These are phyloP conservation scores for Xylaria sp. DNA, from an alignment of 2,329 filamentous ascomycete genomes.

Conservation along the genomic window DNA sequence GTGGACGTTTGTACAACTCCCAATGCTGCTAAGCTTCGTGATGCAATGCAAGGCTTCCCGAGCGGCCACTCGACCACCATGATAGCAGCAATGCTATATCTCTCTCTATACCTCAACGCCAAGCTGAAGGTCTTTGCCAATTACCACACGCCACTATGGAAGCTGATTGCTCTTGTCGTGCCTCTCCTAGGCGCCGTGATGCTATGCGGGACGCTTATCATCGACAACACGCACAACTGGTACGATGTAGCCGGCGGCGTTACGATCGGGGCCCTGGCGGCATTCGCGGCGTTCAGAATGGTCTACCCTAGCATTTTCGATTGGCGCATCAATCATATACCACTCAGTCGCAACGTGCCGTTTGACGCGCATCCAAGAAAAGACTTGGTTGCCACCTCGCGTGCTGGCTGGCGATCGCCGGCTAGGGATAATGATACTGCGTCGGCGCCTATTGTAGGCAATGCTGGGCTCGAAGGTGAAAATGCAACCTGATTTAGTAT, in stretches of 20 bases:
- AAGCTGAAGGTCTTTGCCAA: conserved; percentile 77
- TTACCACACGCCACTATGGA: conserved; percentile 75
- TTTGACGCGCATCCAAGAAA: conserved; percentile 26
- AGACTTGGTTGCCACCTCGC: conserved; percentile 31
- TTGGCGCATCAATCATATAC: conserved; percentile 75
- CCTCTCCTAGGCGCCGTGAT: conserved; percentile 70
- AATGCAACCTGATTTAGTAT: neutral
- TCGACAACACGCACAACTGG: conserved; percentile 76
- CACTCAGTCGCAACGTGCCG: conserved; percentile 57
- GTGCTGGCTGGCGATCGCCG: conserved; percentile 35
- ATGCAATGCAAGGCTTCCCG: conserved; percentile 73
- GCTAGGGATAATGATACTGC: neutral
- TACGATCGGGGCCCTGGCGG: conserved; percentile 70
- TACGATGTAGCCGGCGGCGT: conserved; percentile 75
- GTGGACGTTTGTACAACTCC: conserved; percentile 69
- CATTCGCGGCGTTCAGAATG: conserved; percentile 72
- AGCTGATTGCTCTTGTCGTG: conserved; percentile 66
- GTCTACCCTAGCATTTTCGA: conserved; percentile 76
- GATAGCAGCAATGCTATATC: conserved; percentile 71
- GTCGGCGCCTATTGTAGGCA: neutral
- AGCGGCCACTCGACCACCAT: conserved; percentile 75
- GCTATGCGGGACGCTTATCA: conserved; percentile 70
- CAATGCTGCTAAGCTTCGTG: conserved; percentile 65
- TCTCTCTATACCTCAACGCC: conserved; percentile 76
- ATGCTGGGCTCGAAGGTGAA: conserved; percentile 11